A percentile compares a stretch with the other conserved stretches of the same genome.
These are phyloP conservation scores for Podospora appendiculata DNA, from an alignment of 495 filamentous ascomycete species.

Conservation along the genomic window DNA sequence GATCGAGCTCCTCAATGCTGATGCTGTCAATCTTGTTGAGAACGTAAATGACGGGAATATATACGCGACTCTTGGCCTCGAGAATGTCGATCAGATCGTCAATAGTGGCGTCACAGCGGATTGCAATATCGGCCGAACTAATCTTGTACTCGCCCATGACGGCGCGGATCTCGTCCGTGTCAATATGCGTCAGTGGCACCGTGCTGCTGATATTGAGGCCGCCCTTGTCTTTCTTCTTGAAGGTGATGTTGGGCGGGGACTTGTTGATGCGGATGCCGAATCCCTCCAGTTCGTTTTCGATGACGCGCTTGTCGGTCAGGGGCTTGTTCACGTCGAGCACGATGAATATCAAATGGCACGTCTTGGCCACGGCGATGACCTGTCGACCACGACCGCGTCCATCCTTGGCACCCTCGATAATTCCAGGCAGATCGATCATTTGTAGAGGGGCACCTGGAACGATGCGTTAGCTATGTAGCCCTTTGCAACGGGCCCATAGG, in stretches of 20 bases:
- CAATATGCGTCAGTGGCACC: constrained; percentile 83
- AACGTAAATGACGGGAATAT: constrained; percentile 97
- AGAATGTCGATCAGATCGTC: constrained; percentile 91
- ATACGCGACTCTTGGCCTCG: constrained; percentile 89
- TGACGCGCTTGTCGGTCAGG: constrained; percentile 90
- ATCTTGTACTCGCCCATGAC: constrained; percentile 98
- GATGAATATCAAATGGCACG: constrained; percentile 97
- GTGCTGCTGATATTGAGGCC: constrained; percentile 92
- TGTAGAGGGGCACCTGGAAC: constrained; percentile 75
- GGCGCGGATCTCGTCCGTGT: constrained; percentile 92
- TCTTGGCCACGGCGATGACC: constrained; percentile 98
- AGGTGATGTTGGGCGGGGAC: constrained; percentile 90
- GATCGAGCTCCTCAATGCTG: constrained; percentile 91
- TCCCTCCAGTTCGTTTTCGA: constrained; percentile 93
- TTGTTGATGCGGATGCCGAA: constrained; percentile 99
- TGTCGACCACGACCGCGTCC: constrained; percentile 97
- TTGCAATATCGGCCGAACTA: constrained; percentile 93
- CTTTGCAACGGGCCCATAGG: too few relatives aligned
- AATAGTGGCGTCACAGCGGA: constrained; percentile 83
- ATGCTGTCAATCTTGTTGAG: constrained; percentile 99
- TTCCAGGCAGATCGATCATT: constrained; percentile 97
- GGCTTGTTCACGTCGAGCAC: constrained; percentile 98
- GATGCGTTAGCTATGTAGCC: not conserved
- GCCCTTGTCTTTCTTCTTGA: constrained; percentile 99
- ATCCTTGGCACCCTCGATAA: constrained; percentile 97